phyloP scores from a whole-genome alignment of 208 protist species.

The Crithidia brevicula region DNA sequence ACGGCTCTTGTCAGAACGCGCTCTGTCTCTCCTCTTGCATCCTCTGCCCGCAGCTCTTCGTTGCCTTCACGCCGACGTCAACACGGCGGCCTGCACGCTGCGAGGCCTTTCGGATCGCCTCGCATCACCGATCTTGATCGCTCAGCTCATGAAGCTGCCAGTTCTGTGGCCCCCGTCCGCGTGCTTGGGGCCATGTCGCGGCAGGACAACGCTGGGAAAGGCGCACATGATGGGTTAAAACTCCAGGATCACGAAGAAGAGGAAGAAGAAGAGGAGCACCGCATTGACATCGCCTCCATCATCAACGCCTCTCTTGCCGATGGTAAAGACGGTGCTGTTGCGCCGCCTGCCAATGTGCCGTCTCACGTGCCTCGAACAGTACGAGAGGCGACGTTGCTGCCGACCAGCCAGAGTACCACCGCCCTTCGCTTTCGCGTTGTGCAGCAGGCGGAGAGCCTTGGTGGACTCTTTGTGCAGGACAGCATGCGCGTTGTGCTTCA shows the following conservation, averaged over 20 bases:
- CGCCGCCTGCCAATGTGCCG: no score
- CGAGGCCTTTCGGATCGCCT: no score
- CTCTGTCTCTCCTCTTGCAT: neutral
- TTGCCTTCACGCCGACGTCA: no score
- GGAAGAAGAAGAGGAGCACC: slow-evolving; percentile 5
- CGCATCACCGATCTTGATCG: no score
- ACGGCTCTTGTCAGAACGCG: neutral
- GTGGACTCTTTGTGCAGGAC: slow-evolving; percentile 51
- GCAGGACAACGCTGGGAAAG: no score
- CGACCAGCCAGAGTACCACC: slow-evolving; percentile 29
- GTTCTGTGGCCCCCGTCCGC: neutral
- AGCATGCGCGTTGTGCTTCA: slow-evolving; percentile 59
- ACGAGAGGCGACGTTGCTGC: slow-evolving; percentile 30
- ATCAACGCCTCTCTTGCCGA: slow-evolving; percentile 11
- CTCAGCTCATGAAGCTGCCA: neutral
- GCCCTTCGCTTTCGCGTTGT: slow-evolving; percentile 35
- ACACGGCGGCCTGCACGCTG: no score
- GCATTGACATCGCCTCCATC: slow-evolving; percentile 13
- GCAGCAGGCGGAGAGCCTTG: slow-evolving; percentile 39
- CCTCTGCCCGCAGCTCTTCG: neutral
- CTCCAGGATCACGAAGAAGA: no score
- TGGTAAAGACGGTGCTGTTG: neutral
- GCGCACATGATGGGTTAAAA: no score
- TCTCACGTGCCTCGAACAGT: slow-evolving; percentile 26
- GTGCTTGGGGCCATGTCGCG: slow-evolving; percentile 1